phyloP scores from a whole-genome alignment of 2,329 filamentous ascomycete genomes.

The Colletotrichum karsti region DNA sequence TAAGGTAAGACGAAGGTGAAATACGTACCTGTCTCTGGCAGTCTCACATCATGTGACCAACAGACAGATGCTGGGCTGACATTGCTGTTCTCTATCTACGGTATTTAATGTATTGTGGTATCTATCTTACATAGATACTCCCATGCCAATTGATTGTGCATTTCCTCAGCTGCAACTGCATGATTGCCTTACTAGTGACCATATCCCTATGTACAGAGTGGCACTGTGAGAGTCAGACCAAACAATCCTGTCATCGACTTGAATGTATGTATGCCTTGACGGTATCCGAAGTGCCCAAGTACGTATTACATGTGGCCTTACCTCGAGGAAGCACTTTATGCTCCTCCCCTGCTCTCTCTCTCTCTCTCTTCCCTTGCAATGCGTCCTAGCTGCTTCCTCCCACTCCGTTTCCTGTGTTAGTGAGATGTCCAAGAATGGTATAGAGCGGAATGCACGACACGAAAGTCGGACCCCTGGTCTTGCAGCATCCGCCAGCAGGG shows the following conservation, averaged over 20 bases:
- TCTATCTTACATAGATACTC: too few relatives aligned
- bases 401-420: not conserved
- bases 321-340: too few relatives aligned
- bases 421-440: not conserved
- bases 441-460: not conserved
- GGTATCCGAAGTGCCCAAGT: too few relatives aligned
- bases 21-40: not conserved
- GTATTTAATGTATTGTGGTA: not conserved
- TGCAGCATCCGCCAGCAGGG: not conserved
- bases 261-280: too few relatives aligned
- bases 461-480: not conserved
- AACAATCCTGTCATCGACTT: too few relatives aligned
- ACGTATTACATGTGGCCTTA: too few relatives aligned
- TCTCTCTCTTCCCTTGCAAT: too few relatives aligned
- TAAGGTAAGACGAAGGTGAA: not conserved
- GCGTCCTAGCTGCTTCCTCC: not conserved
- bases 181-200: not conserved
- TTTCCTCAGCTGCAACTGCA: not conserved
- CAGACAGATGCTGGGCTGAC: too few relatives aligned
- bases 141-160: not conserved
- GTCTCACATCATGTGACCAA: conserved; percentile 8
- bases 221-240: too few relatives aligned
- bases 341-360: too few relatives aligned
- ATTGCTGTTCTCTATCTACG: not conserved
- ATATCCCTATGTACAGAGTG: not conserved